Base-by-base conservation (phyloP, 306 rosid species). In the Dicorynia guianensis region DNA sequence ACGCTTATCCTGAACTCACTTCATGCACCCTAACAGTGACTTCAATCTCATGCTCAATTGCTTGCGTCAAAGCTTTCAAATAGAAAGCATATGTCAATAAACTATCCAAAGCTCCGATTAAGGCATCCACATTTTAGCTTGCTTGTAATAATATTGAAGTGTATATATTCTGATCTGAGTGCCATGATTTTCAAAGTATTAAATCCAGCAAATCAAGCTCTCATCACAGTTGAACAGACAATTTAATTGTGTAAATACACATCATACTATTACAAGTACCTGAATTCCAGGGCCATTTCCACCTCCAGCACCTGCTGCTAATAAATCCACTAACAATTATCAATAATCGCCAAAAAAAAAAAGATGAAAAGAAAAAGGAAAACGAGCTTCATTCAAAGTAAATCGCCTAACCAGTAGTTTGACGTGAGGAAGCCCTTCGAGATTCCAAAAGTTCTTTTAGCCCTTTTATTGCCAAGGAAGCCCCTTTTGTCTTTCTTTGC, bases 401-500 rank as follows among this genome's bases (percentile, higher is more conserved):
- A 75, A 30, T 71, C 35, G 71, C 74, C 85, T 72, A 34, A 91
- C 95, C 77, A 4, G 71, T 57, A 75, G 81, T 82, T 82, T 92
- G 97, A 43, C 99, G 97, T 4, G 92, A 82, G 52, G 93, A 77
- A 66, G 89, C 69, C 88, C 78, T 96, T 56, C 92, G 85, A 48
- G 99, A 86, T 90, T 96, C 99, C 71, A 96, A 81, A 74, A 90
- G 88, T 17, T 92, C 99, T 68, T 92, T 96, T 48, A 96, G 91
- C 85, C 93, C 89, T 85, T 96, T 96, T 61, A 97, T 83, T 56
- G 99, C 99, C 86, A 80, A 68, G 67, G 96, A 77, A 67, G 98
- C 99, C 84, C 92, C 99, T 90, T 92, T 98, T 44, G 99, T 86
- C 80, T 96, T 96, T 66, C 99, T 82, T 87, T 96, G 99, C 87